Base-by-base conservation (phyloP, 805 yeast species). In the Maudiozyma bulderi region DNA sequence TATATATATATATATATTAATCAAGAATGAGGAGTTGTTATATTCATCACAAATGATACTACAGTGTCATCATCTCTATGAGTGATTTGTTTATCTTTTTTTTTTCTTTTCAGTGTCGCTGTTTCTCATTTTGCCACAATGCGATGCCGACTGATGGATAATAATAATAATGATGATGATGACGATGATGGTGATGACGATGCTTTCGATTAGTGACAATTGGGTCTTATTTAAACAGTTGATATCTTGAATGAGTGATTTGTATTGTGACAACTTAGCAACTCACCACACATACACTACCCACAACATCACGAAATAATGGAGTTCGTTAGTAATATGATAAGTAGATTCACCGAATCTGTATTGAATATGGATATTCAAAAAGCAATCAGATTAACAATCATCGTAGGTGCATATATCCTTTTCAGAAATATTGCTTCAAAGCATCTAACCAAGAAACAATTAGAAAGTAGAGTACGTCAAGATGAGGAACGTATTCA, bases 361-460 rank as follows among this genome's bases (percentile, higher is more conserved):
- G 29, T 50, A 15, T 48, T 39, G 3, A 47, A 41, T 10, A 47
- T 54, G n/a, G 53, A 53, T 37, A 14, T 43, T 28, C 39, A 52
- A 28, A 44, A 55, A 35, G 51, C 47, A 14, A 48, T 65, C 32
- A 57, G 69, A 49, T 46, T 65, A 30, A 58, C 78, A 28, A 70
- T 77, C 34, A 65, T 81, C 38, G 71, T 82, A n/a, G 80, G 86
- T 53, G 83, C 83, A 9, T 84, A 85, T 62, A 55, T 80, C 34
- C 65, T 84, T 44, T 52, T 79, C 51, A 76, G 90, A 62, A 74
- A 75, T 33, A 70, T 79, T 48, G 80, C 76, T 48, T 67, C 76
- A 52, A 76, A 74, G 41, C 81, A 76, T 67, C 72, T 84, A 55
- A 78, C 80, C 53, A 73, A 71, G 53, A 75, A 74, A 55, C 84